Base-by-base conservation (phyloP, 305 asterid genomes). In the Fraxinus sp. region DNA sequence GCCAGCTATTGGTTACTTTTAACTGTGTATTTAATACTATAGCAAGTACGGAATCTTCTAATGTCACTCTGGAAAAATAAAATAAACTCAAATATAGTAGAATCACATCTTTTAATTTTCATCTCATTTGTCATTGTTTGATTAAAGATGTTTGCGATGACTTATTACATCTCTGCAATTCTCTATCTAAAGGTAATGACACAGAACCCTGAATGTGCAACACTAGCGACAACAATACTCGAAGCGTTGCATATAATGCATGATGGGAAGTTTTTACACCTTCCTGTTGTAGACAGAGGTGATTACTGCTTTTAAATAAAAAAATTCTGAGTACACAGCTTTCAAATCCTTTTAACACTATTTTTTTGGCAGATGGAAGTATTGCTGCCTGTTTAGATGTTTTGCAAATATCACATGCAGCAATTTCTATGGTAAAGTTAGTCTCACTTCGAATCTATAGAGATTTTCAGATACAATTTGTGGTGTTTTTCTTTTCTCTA, bases 211-310 rank as follows among this genome's bases (percentile, higher is more conserved):
- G 95, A 95, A 87, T 90, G 97, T 85, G 97, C 94, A 16, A 89
- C 95, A 37, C 75, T 88, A 46, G 99, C 94, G 83, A 89, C 95
- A 41, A 89, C 95, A 57, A 94, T 95, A 82, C 99, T 96, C 83
- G 98, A 96, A 86, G 97, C 96, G 4, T 85, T 96, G 86, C 97
- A 96, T 90, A 86, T 94, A 85, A 94, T 96, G 97, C 99, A 92
- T 84, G 98, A 96, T 79, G 92, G 94, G 36, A 94, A 88, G 81
- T 96, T 96, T 70, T 88, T 96, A 77, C 97, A 96, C 87, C 94
- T 96, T 88, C 99, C 97, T 14, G 97, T 96, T 78, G 84, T 92
- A 66, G 97, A 96, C 81, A 92, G 91, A 92, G 98, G 98, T 94
- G 82, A 87, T 84, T 68, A 41, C 84, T 77, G 32, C 28, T 75